Percentiles rank a stretch among this genome's conserved stretches.
Conservation (phyloP, 2,329 filamentous ascomycete genomes). For the Trichoderma citrinoviride region DNA sequence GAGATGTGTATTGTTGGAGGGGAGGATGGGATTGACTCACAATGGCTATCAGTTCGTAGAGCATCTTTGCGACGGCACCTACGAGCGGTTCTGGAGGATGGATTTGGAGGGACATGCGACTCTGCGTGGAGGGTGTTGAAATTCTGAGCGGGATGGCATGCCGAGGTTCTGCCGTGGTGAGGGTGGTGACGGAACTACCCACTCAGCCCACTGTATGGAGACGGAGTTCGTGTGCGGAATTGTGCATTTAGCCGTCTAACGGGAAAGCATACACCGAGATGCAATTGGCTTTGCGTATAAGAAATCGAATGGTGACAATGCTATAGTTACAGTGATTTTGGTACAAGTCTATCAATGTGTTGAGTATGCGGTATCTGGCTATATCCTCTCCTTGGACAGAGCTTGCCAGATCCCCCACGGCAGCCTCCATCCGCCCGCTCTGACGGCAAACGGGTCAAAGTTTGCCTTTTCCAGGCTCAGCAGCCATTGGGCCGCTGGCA, state of each 20-base stretch:
- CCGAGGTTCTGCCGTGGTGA: conserved; percentile 36
- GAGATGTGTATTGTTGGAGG: background rate
- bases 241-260: background rate
- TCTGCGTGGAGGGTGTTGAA: conserved; percentile 28
- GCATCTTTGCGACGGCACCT: conserved; percentile 59
- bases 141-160: conserved; percentile 7
- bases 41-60: conserved; percentile 97
- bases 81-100: conserved; percentile 19
- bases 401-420: conserved; percentile 70
- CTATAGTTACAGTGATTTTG: too few relatives aligned
- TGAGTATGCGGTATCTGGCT: background rate
- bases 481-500: conserved; percentile 77
- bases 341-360: too few relatives aligned
- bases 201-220: too few relatives aligned
- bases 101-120: conserved; percentile 16
- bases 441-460: conserved; percentile 76
- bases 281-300: background rate
- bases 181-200: background rate
- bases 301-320: too few relatives aligned
- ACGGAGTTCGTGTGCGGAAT: background rate
- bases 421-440: conserved; percentile 68
- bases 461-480: conserved; percentile 73
- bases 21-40: conserved; percentile 55
- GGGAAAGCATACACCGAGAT: background rate
- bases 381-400: conserved; percentile 49